Conservation (phyloP, 1,284 basidiomycete genomes). For the Irpex sp. region DNA sequence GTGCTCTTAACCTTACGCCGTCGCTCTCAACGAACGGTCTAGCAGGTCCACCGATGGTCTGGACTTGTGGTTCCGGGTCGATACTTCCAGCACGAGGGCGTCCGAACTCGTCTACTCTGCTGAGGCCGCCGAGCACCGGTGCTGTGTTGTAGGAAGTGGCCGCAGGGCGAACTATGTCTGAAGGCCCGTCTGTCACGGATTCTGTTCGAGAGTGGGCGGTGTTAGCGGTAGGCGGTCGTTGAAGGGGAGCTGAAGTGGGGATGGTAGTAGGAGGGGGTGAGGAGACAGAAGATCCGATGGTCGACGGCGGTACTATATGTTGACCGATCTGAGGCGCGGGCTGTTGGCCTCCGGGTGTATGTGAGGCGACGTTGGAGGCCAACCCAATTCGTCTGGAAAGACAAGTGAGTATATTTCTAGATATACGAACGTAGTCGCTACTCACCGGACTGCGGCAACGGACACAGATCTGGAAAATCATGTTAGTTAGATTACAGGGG, state of each 20-base stretch:
- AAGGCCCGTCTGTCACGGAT: not conserved
- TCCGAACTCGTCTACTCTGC: conserved; percentile 30
- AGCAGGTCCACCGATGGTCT: conserved; percentile 22
- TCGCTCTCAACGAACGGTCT: conserved; percentile 12
- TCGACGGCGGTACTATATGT: conserved; percentile 1
- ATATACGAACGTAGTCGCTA: not conserved
- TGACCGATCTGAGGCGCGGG: not conserved
- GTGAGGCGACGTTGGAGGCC: conserved; percentile 55
- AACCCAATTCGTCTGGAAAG: conserved; percentile 61
- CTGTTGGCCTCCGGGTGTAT: conserved; percentile 5
- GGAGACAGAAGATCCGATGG: not conserved
- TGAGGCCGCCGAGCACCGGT: conserved; percentile 19
- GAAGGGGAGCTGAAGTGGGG: conserved; percentile 5
- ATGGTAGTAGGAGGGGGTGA: not conserved
- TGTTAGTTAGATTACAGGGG: conserved; percentile 10
- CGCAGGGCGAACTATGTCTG: conserved; percentile 6
- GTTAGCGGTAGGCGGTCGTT: not conserved
- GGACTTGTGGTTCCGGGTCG: conserved; percentile 14
- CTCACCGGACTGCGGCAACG: conserved; percentile 59
- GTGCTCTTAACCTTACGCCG: conserved; percentile 15
- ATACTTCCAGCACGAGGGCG: conserved; percentile 10
- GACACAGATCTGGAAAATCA: conserved; percentile 50
- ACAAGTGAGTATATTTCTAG: not conserved
- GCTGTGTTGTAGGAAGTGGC: conserved; percentile 27
- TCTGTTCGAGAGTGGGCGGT: not conserved